Percentiles rank a stretch among this genome's conserved stretches.
phyloP scores from a whole-genome alignment of 495 filamentous ascomycete genomes.

The Podospora conica region DNA sequence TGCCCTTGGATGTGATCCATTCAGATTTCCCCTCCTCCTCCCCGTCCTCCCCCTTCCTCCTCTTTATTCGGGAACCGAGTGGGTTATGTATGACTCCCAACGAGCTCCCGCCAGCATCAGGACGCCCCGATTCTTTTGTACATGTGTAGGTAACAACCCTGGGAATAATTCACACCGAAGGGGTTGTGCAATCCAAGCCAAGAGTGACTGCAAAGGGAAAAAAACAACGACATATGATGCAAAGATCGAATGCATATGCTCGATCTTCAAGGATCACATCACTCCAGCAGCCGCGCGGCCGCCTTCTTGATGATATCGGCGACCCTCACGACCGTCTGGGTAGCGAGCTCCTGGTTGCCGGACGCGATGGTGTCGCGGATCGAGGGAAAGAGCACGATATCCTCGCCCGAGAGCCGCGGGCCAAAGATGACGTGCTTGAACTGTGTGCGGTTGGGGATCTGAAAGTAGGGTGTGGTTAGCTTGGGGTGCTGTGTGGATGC shows the following conservation, averaged over 20 bases:
- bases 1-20: not conserved
- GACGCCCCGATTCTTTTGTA: not conserved
- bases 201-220: not conserved
- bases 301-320: constrained; percentile 63
- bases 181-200: not conserved
- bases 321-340: constrained; percentile 64
- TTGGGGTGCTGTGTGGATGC: not conserved
- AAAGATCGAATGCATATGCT: not conserved
- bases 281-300: constrained; percentile 28
- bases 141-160: not conserved
- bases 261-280: not conserved
- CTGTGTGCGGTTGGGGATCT: constrained; percentile 85
- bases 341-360: constrained; percentile 63
- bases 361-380: constrained; percentile 74
- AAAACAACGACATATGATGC: constrained; percentile 2
- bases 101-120: no score
- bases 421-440: constrained; percentile 92
- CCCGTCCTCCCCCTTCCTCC: not conserved
- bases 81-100: not conserved
- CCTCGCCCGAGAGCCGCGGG: constrained; percentile 66
- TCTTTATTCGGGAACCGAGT: not conserved
- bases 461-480: not conserved
- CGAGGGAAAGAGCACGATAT: constrained; percentile 73
- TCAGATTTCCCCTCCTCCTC: no score
- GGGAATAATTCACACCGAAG: no score